phyloP scores from a whole-genome alignment of 2,329 filamentous ascomycete genomes.

The Cladophialophora psammophila region DNA sequence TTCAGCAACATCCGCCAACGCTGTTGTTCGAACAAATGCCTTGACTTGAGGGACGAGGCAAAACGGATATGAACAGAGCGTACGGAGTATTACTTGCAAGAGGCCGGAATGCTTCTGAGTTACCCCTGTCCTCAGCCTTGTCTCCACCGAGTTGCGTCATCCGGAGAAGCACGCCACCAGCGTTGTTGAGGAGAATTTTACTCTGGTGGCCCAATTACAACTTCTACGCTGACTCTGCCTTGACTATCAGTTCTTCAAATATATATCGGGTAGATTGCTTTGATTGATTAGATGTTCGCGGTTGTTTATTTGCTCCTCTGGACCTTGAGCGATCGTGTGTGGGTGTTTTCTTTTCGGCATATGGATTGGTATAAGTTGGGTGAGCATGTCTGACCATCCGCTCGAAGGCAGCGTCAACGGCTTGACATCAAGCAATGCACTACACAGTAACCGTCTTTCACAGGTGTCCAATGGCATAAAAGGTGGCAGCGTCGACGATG shows the following conservation, averaged over 20 bases:
- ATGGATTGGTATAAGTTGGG: not conserved
- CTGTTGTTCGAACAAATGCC: slow-evolving; percentile 32
- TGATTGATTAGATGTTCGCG: not conserved
- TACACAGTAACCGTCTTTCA: not conserved
- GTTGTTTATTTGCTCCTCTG: not conserved
- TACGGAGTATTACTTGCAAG: not conserved
- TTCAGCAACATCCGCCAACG: slow-evolving; percentile 37
- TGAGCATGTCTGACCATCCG: slow-evolving; percentile 6
- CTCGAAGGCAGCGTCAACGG: not conserved
- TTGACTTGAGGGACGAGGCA: slow-evolving; percentile 13
- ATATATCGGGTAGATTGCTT: not conserved
- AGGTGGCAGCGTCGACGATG: not conserved
- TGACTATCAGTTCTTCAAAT: not conserved
- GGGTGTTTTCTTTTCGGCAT: not conserved
- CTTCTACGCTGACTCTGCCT: not conserved
- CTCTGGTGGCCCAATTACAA: not conserved
- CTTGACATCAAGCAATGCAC: not conserved
- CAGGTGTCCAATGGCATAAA: slow-evolving; percentile 1
- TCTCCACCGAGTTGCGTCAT: slow-evolving; percentile 31
- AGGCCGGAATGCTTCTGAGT: not conserved
- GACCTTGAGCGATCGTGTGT: not conserved
- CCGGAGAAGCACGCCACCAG: slow-evolving; percentile 13
- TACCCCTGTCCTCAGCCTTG: slow-evolving; percentile 14
- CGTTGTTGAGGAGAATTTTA: slow-evolving; percentile 13
- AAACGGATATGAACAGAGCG: not conserved